Base-by-base conservation (phyloP, 805 yeast genomes). In the Starmera quercuum region DNA sequence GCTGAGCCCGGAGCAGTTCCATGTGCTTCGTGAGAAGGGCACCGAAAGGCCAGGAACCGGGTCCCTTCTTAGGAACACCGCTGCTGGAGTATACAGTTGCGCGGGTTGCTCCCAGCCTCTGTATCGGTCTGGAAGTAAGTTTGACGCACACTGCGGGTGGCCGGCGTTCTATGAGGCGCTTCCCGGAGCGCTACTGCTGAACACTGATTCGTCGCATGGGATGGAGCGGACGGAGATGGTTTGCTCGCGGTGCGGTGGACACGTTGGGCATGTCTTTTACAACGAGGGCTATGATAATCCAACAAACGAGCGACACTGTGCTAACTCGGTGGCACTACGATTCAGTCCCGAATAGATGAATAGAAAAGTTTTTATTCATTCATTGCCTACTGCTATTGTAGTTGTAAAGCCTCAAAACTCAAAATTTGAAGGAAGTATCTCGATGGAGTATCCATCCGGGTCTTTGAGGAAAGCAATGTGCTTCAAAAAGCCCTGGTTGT, bases 111-210 rank as follows among this genome's bases (percentile, higher is more conserved):
- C 67, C 32, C 63, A 71, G 29, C 95, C 96, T 10, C 61, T 92
- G 20, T 92, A 92, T 58, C 70, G 71, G 39, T 78, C 95, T 20
- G 63, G 69, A 21, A 72, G 95, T 4, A 90, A 92, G 57, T 92
- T 92, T 49, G 78, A 81, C 37, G 75, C 95, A 10, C 86, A 86
- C 34, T 92, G 98, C 58, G 98, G 98, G 3, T 92, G 98, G 98
- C 98, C 98, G 1, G 88, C 96, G 0, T 92, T 92, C 58, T 90
- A 80, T 56, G 82, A 85, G 37, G 96, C 95, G 1, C 63, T 84
- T 26, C 94, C 95, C 0, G 88, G 87, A 0, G 68, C 95, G 6
- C 68, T 92, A 26, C 67, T 58, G 15, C 65, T 80, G 10, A 59
- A 70, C 38, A 67, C 63, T 14, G 98, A 92, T 56, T 48, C 37